These are phyloP conservation scores for Asparagopsis taxiformis DNA, from an alignment of 31 red algal species.

Conservation along the genomic window DNA sequence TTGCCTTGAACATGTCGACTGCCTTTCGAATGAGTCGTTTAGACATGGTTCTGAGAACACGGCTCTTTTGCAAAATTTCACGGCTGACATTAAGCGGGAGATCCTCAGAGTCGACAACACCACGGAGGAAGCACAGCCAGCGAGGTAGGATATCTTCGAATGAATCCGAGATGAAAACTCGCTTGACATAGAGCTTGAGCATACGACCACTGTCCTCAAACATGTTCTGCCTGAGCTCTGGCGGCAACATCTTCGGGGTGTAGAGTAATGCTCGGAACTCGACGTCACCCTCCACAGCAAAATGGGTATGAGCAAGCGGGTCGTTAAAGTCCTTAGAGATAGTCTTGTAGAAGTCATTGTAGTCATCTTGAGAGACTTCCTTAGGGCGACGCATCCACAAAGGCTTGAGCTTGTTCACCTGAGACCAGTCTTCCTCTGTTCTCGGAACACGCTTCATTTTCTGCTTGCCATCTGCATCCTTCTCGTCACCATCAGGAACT, in stretches of 20 bases:
- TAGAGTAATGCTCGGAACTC: constrained; percentile 93
- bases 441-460: constrained; percentile 89
- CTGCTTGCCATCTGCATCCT: constrained; percentile 71
- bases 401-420: constrained; percentile 94
- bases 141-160: constrained; percentile 94
- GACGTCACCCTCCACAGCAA: constrained; percentile 96
- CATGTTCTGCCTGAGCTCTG: constrained; percentile 94
- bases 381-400: constrained; percentile 93
- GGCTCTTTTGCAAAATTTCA: constrained; percentile 96
- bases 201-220: constrained; percentile 73
- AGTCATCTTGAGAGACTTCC: constrained; percentile 85
- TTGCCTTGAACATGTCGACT: constrained; percentile 92
- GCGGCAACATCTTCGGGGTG: constrained; percentile 76
- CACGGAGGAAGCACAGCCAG: constrained; percentile 88
- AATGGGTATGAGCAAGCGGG: constrained; percentile 87
- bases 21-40: constrained; percentile 88
- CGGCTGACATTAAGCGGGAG: constrained; percentile 97
- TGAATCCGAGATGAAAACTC: constrained; percentile 97
- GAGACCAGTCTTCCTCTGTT: constrained; percentile 69
- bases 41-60: constrained; percentile 85
- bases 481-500: constrained; percentile 87
- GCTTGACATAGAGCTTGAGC: constrained; percentile 91
- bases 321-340: constrained; percentile 71
- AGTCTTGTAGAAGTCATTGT: constrained; percentile 96
- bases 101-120: constrained; percentile 98